A percentile compares a stretch with the other conserved stretches of the same genome.
These are phyloP conservation scores for Lithospermum erythrorhizon DNA, from an alignment of 257 asterid genomes.

Conservation along the genomic window DNA sequence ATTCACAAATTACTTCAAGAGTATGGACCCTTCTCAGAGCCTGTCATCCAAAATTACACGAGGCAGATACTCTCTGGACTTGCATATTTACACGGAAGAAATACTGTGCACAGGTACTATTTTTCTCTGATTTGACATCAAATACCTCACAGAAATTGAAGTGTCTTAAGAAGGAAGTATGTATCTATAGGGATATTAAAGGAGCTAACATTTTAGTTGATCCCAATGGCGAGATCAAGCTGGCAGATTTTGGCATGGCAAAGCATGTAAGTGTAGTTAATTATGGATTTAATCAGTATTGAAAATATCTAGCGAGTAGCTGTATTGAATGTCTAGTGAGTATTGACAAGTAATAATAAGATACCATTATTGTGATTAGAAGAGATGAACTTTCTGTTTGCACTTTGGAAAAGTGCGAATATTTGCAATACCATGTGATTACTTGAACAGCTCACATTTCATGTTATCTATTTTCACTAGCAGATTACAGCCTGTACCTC, in stretches of 20 bases:
- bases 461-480: conserved; percentile 9
- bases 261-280: conserved; percentile 56
- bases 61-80: conserved; percentile 87
- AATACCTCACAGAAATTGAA: conserved; percentile 7
- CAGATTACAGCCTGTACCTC: conserved; percentile 75
- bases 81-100: conserved; percentile 83
- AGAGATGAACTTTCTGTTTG: neutral
- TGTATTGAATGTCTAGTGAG: neutral
- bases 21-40: conserved; percentile 81
- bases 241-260: conserved; percentile 99
- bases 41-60: conserved; percentile 88
- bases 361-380: neutral
- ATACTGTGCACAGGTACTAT: conserved; percentile 82
- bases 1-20: conserved; percentile 91
- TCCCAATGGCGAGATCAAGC: conserved; percentile 91
- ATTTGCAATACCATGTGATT: neutral
- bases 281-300: neutral
- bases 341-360: neutral
- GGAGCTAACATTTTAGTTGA: conserved; percentile 96
- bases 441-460: neutral
- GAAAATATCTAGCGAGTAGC: neutral
- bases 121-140: conserved; percentile 10
- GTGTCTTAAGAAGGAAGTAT: conserved; percentile 9
- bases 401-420: neutral
- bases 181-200: conserved; percentile 78